phyloP scores from a whole-genome alignment of 2,329 filamentous ascomycete genomes.

The Didymosphaeria variabile region DNA sequence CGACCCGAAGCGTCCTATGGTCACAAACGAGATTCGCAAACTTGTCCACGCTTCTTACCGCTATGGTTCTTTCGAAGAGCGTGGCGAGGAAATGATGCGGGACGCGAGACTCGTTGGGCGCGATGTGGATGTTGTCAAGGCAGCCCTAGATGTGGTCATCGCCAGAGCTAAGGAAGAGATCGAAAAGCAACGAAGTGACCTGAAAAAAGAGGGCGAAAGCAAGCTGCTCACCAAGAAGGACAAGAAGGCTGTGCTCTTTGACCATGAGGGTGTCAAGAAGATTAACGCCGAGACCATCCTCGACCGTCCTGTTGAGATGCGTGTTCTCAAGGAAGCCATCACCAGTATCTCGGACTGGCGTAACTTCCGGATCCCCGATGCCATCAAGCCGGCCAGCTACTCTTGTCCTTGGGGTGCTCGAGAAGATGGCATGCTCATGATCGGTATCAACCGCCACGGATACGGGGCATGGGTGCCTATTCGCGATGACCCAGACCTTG shows the following conservation, averaged over 20 bases:
- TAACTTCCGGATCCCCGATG: slow-evolving; percentile 87
- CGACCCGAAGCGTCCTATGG: slow-evolving; percentile 89
- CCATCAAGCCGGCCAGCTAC: slow-evolving; percentile 91
- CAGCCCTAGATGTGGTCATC: slow-evolving; percentile 79
- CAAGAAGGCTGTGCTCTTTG: slow-evolving; percentile 94
- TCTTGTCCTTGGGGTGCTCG: slow-evolving; percentile 90
- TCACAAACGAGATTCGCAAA: slow-evolving; percentile 91
- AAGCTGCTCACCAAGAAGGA: slow-evolving; percentile 95
- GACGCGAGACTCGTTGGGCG: slow-evolving; percentile 86
- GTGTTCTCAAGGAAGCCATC: slow-evolving; percentile 79
- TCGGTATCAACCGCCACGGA: slow-evolving; percentile 91
- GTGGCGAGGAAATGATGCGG: slow-evolving; percentile 83
- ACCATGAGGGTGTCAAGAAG: slow-evolving; percentile 91
- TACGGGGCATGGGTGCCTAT: slow-evolving; percentile 97
- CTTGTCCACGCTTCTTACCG: slow-evolving; percentile 90
- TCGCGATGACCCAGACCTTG: slow-evolving; percentile 87
- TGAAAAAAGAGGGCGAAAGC: slow-evolving; percentile 74
- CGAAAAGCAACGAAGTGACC: slow-evolving; percentile 73
- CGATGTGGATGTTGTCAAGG: slow-evolving; percentile 80
- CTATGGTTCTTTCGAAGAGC: slow-evolving; percentile 89
- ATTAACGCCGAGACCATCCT: slow-evolving; percentile 95
- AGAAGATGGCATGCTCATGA: slow-evolving; percentile 96
- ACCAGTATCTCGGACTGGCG: slow-evolving; percentile 71
- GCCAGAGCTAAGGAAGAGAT: slow-evolving; percentile 75
- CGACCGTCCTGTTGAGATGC: slow-evolving; percentile 88